Evolutionary conservation across 1,139 yeast genomes (phyloP), one percentile per base, ranked within the genome.

Genomic region (Yamadazyma atmosphaerica): DNA sequence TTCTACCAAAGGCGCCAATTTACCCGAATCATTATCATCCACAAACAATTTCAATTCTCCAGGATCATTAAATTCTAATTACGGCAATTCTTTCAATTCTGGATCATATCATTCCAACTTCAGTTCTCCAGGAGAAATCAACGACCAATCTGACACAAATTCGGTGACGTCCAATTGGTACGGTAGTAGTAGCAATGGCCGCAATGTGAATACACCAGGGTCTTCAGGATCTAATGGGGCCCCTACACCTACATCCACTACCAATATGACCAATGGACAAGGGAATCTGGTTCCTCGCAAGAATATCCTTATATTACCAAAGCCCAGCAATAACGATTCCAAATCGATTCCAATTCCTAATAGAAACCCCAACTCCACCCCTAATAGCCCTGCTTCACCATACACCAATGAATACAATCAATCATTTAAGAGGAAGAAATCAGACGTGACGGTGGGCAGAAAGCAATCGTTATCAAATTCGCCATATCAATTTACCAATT

Each of bases 241-340:
- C 6, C 32, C 42, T 10, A 26, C 34, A 10, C 33, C 46, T 3
- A 39, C 35, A 19, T 27, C 43, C 9, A 36, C 33, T 34, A 36
- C 36, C 4, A n/a, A n/a, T n/a, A 37, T 19, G 5, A 36, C 45
- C 8, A 30, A 72, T 28, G 26, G 26, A 11, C 11, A 12, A 6
- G 26, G 26, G 12, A 10, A 10, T 10, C 29, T 26, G 29, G 15
- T 26, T 5, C 29, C 29, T 39, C 62, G 58, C 39, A 69, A 68
- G 47, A 70, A 71, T 43, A 63, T 71, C n/a, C 55, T 68, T 37
- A 72, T 71, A 31, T 52, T 70, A 29, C 77, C 77, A 6, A 71
- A 70, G 52, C 76, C 76, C 1, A 34, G 42, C 15, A 35, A 23
- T 28, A 19, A 30, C 43, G 41, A 45, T 22, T 23, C 37, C 42